Base-by-base conservation (phyloP, 805 yeast genomes). In the Teunomyces pallodes region DNA sequence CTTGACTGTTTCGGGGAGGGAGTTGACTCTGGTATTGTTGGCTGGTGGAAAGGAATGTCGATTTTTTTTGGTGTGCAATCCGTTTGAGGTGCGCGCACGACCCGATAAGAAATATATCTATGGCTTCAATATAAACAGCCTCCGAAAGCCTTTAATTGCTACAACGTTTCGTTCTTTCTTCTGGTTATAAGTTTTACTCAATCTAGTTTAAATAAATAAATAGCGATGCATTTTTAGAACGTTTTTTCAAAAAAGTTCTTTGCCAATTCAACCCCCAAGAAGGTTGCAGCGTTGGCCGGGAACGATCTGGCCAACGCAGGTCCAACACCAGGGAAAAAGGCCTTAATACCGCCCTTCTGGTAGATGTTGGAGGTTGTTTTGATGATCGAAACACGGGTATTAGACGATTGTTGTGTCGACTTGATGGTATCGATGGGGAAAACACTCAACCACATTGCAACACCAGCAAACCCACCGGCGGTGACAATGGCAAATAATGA, bases 271-370 rank as follows among this genome's bases (percentile, higher is more conserved):
- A 92, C 98, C 42, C 98, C 99, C 31, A 90, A 79, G 72, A 92
- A 92, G 2, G 98, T 91, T 7, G 99, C 98, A n/a, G 99, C 99
- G 68, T 94, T 92, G 17, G 98, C 98, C 3, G 98, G 98, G 86
- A 94, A 92, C 36, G 96, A 85, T 67, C 99, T 81, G 24, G 90
- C 81, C 61, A 92, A 73, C 2, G 98, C 98, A 5, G 99, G 97
- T 0, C 97, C 97, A 20, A 92, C 77, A 48, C 99, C 99, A 2
- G 98, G 98, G 88, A 91, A 92, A 71, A 92, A 92, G 0, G 95
- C 96, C 64, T 83, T 86, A 54, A 90, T 55, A 24, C 97, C 97
- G 17, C 91, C 92, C 53, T 80, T 80, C 5, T 71, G 65, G 64
- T 90, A 90, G 43, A 92, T 85, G 46, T 79, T 73, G 48, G 72